These are phyloP conservation scores for Effrenium voratum DNA, from an alignment of 73 alveolate genomes.

Conservation along the genomic window DNA sequence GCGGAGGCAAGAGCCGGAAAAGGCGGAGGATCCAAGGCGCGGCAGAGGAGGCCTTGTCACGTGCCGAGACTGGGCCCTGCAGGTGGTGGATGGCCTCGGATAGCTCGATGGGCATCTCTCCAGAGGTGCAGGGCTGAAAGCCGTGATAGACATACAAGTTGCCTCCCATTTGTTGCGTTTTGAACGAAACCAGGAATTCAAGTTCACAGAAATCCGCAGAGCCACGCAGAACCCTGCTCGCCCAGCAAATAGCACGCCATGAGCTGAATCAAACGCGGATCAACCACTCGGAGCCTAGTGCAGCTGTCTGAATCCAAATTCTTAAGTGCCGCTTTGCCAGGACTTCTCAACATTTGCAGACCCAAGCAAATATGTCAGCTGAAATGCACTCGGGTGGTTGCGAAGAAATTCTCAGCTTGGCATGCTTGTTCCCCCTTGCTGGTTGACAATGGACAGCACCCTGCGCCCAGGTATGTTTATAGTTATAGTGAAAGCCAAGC, in stretches of 20 bases:
- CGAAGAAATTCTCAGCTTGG: too few relatives aligned
- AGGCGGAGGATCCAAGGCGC: not conserved
- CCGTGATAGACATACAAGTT: not conserved
- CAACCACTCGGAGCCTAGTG: not conserved
- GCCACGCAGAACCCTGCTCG: not conserved
- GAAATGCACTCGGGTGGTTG: too few relatives aligned
- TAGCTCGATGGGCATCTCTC: slow-evolving; percentile 30
- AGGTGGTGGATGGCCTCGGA: not conserved
- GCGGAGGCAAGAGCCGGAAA: not conserved
- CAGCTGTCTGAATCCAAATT: too few relatives aligned
- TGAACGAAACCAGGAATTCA: too few relatives aligned
- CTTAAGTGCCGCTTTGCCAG: too few relatives aligned
- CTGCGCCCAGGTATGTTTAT: too few relatives aligned
- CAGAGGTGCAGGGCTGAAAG: not conserved
- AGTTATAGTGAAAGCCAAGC: too few relatives aligned
- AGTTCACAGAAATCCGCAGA: not conserved
- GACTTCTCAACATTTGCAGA: too few relatives aligned
- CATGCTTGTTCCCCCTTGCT: too few relatives aligned
- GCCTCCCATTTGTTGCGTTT: not conserved
- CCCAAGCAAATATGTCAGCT: too few relatives aligned
- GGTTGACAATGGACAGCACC: too few relatives aligned
- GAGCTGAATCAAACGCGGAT: not conserved
- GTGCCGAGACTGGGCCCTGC: not conserved
- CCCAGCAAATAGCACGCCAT: not conserved
- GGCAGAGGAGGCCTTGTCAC: not conserved